Evolutionary conservation across 768 basidiomycete species (phyloP).

Genomic region (Boletus subcaerulescens): DNA sequence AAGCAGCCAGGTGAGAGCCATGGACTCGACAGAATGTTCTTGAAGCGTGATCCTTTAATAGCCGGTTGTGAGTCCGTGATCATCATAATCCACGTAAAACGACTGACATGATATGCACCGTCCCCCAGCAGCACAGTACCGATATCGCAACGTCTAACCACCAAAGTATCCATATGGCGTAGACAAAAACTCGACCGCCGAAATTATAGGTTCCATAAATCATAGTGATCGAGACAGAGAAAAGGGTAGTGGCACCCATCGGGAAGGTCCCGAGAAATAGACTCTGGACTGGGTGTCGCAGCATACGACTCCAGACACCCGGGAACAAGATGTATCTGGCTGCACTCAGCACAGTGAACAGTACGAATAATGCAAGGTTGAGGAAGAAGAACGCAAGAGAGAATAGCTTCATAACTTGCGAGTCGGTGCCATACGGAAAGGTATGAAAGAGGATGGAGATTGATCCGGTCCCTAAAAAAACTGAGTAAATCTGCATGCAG

Average conservation of each 20-base stretch:
- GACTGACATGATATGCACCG: conserved; percentile 65
- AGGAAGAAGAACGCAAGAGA: conserved; percentile 56
- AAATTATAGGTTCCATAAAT: conserved; percentile 44
- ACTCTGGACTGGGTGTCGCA: conserved; percentile 49
- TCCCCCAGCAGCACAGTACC: conserved; percentile 54
- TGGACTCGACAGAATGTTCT: conserved; percentile 48
- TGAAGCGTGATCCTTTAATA: conserved; percentile 53
- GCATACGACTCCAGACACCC: conserved; percentile 45
- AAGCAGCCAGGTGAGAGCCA: conserved; percentile 70
- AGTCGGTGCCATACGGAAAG: conserved; percentile 53
- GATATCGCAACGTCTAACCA: conserved; percentile 63
- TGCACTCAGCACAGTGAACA: conserved; percentile 44
- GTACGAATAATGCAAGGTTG: conserved; percentile 51
- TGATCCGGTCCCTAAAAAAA: conserved; percentile 42
- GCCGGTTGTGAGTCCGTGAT: conserved; percentile 4
- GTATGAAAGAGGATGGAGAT: conserved; percentile 53
- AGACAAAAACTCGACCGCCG: conserved; percentile 52
- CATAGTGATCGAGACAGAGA: conserved; percentile 47
- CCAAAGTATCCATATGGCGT: conserved; percentile 62
- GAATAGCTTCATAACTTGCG: conserved; percentile 39
- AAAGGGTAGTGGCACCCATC: conserved; percentile 60
- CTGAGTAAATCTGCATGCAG: not conserved
- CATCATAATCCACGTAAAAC: conserved; percentile 15
- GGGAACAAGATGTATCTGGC: conserved; percentile 55
- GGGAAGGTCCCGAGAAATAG: conserved; percentile 49